Evolutionary conservation across 495 filamentous ascomycete species (phyloP).

Genomic region (Aspergillus coremiiformis): DNA sequence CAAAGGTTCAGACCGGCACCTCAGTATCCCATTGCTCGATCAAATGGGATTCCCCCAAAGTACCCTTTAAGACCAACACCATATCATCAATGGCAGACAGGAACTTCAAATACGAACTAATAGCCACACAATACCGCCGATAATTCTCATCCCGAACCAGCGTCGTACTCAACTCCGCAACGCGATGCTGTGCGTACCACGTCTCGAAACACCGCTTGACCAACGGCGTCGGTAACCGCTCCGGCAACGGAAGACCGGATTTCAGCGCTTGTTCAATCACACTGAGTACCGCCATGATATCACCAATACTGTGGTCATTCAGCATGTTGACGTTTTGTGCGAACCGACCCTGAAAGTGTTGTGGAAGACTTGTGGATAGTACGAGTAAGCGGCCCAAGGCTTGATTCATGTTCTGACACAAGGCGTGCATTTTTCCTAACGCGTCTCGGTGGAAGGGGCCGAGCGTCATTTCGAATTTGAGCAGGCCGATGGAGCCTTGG

Average conservation of each 20-base stretch:
- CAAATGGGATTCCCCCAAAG: slow-evolving; percentile 31
- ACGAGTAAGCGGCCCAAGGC: slow-evolving; percentile 24
- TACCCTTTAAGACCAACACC: slow-evolving; percentile 32
- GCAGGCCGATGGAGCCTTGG: slow-evolving; percentile 22
- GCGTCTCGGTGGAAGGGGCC: slow-evolving; percentile 28
- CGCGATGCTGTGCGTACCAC: slow-evolving; percentile 15
- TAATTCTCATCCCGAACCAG: slow-evolving; percentile 30
- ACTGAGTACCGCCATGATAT: slow-evolving; percentile 31
- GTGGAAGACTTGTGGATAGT: slow-evolving; percentile 26
- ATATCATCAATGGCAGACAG: slow-evolving; percentile 29
- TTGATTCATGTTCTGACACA: slow-evolving; percentile 31
- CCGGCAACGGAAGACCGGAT: slow-evolving; percentile 29
- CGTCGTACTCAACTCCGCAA: slow-evolving; percentile 19
- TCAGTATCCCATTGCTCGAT: slow-evolving; percentile 6
- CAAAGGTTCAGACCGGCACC: not conserved
- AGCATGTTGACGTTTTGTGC: slow-evolving; percentile 20
- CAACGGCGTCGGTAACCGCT: slow-evolving; percentile 30
- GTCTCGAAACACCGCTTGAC: slow-evolving; percentile 26
- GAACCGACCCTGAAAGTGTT: slow-evolving; percentile 21
- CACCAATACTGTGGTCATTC: slow-evolving; percentile 27
- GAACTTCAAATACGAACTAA: slow-evolving; percentile 32
- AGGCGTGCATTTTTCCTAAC: slow-evolving; percentile 20
- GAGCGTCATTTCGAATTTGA: slow-evolving; percentile 28
- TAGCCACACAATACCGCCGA: slow-evolving; percentile 29
- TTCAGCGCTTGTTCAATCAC: slow-evolving; percentile 30